phyloP scores from a whole-genome alignment of 1,139 yeast genomes.

The Zygosaccharomyces pseudobailii region DNA sequence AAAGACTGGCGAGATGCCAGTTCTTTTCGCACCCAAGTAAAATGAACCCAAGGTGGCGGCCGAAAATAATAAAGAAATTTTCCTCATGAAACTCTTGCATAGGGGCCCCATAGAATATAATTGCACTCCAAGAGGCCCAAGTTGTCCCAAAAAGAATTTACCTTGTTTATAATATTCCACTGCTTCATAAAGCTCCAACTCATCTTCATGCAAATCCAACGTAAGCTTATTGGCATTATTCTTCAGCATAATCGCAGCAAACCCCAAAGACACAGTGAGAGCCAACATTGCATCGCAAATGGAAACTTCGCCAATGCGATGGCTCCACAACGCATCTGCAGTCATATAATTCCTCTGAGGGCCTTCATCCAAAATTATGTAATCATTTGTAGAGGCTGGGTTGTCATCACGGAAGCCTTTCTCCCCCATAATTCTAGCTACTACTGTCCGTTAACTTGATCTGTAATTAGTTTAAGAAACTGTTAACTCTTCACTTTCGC shows the following conservation, averaged over 20 bases:
- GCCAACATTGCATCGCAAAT: slow-evolving; percentile 5
- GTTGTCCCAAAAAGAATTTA: slow-evolving; percentile 15
- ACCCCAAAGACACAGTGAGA: slow-evolving; percentile 1
- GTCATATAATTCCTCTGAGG: slow-evolving; percentile 15
- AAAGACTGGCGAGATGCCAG: slow-evolving; percentile 42
- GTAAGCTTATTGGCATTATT: not conserved
- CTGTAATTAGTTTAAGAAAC: not conserved
- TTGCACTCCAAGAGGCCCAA: slow-evolving; percentile 22
- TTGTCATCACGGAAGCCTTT: not conserved
- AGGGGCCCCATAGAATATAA: slow-evolving; percentile 19
- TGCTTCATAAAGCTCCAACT: slow-evolving; percentile 12
- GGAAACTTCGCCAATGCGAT: slow-evolving; percentile 7
- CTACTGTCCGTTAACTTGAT: not conserved
- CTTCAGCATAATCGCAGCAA: slow-evolving; percentile 1
- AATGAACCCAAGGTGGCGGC: slow-evolving; percentile 43
- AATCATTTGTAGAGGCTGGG: not conserved
- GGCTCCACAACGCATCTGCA: slow-evolving; percentile 8
- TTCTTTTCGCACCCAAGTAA: slow-evolving; percentile 46
- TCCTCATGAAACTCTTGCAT: slow-evolving; percentile 48
- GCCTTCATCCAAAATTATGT: slow-evolving; percentile 5
- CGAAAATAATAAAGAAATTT: slow-evolving; percentile 51
- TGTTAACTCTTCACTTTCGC: not conserved
- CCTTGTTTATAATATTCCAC: slow-evolving; percentile 12
- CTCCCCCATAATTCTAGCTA: not conserved
- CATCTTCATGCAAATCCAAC: slow-evolving; percentile 1